Conservation (phyloP, 768 basidiomycete species). For the Mycena vitilis region DNA sequence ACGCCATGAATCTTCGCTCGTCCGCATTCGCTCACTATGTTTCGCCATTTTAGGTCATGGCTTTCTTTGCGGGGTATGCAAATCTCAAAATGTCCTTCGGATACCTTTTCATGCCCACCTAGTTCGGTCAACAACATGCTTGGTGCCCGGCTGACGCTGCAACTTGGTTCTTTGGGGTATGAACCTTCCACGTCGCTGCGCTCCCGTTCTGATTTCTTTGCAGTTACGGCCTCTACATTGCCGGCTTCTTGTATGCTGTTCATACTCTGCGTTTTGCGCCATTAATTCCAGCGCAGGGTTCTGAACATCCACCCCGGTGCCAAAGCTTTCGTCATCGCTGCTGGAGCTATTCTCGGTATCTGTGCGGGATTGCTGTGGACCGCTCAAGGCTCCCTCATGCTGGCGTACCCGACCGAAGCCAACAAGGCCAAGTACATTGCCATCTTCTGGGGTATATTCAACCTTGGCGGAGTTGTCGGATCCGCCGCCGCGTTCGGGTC, state of each 20-base stretch:
- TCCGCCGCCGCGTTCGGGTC: conserved; percentile 78
- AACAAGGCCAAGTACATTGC: conserved; percentile 84
- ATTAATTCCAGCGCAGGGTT: conserved; percentile 53
- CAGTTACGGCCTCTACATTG: conserved; percentile 66
- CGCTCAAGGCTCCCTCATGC: conserved; percentile 86
- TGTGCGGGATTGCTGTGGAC: conserved; percentile 84
- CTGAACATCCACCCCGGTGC: conserved; percentile 76
- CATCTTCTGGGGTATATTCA: conserved; percentile 89
- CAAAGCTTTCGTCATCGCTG: conserved; percentile 72
- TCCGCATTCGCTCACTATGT: conserved; percentile 5
- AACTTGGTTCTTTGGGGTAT: conserved; percentile 82
- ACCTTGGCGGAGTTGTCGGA: conserved; percentile 83
- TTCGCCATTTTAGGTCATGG: conserved; percentile 37
- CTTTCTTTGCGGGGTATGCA: conserved; percentile 79
- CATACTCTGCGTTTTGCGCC: neutral
- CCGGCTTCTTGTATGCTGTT: conserved; percentile 71
- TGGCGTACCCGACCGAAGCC: conserved; percentile 83
- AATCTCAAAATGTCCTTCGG: neutral
- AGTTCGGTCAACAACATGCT: conserved; percentile 86
- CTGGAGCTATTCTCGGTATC: conserved; percentile 80
- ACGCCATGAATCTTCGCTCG: conserved; percentile 47
- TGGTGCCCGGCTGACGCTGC: conserved; percentile 79
- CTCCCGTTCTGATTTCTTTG: neutral
- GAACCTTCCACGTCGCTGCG: conserved; percentile 22
- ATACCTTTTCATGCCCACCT: neutral